Conservation (phyloP, 768 basidiomycete species). For the Podaxis sp. region DNA sequence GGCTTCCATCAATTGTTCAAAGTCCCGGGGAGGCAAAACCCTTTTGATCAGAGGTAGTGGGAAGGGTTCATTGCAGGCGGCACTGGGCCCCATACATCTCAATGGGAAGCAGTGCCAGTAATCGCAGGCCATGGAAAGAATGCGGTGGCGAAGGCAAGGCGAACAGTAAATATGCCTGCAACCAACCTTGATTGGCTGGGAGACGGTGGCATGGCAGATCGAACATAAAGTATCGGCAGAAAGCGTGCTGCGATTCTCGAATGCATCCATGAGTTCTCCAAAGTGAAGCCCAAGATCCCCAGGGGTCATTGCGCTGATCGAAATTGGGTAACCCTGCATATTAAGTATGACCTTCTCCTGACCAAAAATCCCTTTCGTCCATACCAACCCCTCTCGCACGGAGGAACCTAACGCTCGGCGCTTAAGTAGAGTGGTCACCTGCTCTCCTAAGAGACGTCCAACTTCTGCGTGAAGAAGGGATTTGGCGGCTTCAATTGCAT, state of each 20-base stretch:
- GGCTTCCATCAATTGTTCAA: constrained; percentile 50
- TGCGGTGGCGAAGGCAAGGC: constrained; percentile 46
- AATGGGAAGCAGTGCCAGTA: constrained; percentile 51
- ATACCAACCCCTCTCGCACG: constrained; percentile 45
- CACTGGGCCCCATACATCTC: constrained; percentile 61
- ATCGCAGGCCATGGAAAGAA: constrained; percentile 39
- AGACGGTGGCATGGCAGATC: constrained; percentile 49
- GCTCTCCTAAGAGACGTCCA: constrained; percentile 42
- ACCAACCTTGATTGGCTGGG: constrained; percentile 37
- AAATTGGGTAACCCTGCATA: constrained; percentile 32
- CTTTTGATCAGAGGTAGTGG: constrained; percentile 51
- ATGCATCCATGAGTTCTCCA: constrained; percentile 37
- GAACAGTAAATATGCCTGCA: constrained; percentile 54
- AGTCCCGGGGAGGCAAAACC: constrained; percentile 49
- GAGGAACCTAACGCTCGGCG: constrained; percentile 47
- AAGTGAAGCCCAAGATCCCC: constrained; percentile 53
- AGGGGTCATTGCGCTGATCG: constrained; percentile 51
- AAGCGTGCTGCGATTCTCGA: background rate
- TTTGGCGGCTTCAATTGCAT: constrained; percentile 41
- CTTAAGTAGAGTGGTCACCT: constrained; percentile 39
- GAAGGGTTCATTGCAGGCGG: constrained; percentile 51
- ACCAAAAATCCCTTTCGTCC: constrained; percentile 52
- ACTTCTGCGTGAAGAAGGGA: constrained; percentile 47
- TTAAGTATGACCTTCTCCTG: constrained; percentile 52
- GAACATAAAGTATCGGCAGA: constrained; percentile 39